These are phyloP conservation scores for Sporothrix globosa DNA, from an alignment of 2,329 filamentous ascomycete genomes.

Conservation along the genomic window DNA sequence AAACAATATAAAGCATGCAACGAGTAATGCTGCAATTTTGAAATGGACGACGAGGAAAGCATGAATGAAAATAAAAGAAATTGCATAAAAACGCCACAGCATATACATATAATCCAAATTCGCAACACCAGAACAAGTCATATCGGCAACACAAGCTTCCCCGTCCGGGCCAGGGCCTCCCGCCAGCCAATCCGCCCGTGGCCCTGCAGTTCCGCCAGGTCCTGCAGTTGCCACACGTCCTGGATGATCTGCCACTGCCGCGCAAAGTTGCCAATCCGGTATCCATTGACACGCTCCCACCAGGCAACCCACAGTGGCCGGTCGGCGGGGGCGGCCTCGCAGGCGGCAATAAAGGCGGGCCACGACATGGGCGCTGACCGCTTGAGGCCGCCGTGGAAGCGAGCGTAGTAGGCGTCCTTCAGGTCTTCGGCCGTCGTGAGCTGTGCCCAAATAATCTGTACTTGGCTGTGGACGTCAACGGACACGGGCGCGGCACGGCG, in stretches of 20 bases:
- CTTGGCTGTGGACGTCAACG: constrained; percentile 3
- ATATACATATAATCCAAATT: background rate
- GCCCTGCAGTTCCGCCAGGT: background rate
- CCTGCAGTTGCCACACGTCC: constrained; percentile 56
- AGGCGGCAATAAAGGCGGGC: constrained; percentile 31
- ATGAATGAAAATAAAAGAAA: background rate
- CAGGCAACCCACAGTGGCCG: constrained; percentile 19
- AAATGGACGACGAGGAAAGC: too few relatives aligned
- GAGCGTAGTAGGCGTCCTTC: constrained; percentile 21
- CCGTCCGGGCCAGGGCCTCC: background rate
- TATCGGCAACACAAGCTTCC: constrained; percentile 9
- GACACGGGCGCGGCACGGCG: background rate
- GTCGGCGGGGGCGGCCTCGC: constrained; percentile 2
- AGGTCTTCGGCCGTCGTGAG: constrained; percentile 28
- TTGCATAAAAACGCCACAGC: background rate
- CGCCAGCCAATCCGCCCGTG: constrained; percentile 25
- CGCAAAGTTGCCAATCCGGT: constrained; percentile 55
- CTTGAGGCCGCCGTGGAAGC: background rate
- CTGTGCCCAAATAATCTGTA: background rate
- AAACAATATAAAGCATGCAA: background rate
- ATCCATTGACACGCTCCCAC: constrained; percentile 28
- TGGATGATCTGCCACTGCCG: constrained; percentile 63
- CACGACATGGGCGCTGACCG: constrained; percentile 30
- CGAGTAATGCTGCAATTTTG: too few relatives aligned
- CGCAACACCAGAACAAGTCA: background rate